Conservation (phyloP, 768 basidiomycete species). For the Trametopsis cervina region DNA sequence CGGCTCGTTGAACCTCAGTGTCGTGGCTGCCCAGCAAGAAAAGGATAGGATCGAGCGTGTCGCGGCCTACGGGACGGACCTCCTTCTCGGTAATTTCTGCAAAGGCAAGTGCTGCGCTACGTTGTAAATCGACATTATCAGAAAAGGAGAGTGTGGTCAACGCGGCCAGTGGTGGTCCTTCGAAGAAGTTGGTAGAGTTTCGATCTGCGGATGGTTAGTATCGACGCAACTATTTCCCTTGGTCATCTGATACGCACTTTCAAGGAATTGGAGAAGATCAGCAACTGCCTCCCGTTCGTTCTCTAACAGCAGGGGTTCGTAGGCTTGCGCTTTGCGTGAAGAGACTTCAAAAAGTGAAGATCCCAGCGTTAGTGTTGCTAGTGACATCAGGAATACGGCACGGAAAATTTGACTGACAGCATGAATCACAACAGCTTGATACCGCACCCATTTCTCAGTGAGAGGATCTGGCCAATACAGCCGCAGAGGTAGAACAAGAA, state of each 20-base stretch:
- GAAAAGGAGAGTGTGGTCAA: conserved; percentile 96
- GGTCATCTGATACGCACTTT: too few relatives aligned
- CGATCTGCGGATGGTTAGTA: conserved; percentile 57
- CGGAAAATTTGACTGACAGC: conserved; percentile 48
- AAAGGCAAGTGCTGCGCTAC: conserved; percentile 95
- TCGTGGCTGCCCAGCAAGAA: conserved; percentile 97
- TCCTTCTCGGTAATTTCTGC: conserved; percentile 99
- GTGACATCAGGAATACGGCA: conserved; percentile 4
- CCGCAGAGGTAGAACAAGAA: conserved; percentile 5
- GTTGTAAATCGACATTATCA: conserved; percentile 98
- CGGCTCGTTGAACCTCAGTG: conserved; percentile 97
- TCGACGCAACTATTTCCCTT: too few relatives aligned
- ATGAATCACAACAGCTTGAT: conserved; percentile 77
- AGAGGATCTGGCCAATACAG: conserved; percentile 2
- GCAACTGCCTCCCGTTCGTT: conserved; percentile 98
- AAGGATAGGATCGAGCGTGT: conserved; percentile 96
- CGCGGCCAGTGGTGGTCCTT: conserved; percentile 85
- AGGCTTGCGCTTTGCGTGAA: conserved; percentile 78
- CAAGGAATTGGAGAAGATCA: conserved; percentile 93
- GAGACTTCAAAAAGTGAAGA: conserved; percentile 37
- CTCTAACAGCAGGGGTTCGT: conserved; percentile 81
- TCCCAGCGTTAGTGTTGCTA: conserved; percentile 11
- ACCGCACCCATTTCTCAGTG: conserved; percentile 57
- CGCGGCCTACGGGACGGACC: conserved; percentile 91
- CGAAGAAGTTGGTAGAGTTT: conserved; percentile 97